These are phyloP conservation scores for Antonospora locustae DNA, from an alignment of 371 early-diverging fungal species.

Conservation along the genomic window DNA sequence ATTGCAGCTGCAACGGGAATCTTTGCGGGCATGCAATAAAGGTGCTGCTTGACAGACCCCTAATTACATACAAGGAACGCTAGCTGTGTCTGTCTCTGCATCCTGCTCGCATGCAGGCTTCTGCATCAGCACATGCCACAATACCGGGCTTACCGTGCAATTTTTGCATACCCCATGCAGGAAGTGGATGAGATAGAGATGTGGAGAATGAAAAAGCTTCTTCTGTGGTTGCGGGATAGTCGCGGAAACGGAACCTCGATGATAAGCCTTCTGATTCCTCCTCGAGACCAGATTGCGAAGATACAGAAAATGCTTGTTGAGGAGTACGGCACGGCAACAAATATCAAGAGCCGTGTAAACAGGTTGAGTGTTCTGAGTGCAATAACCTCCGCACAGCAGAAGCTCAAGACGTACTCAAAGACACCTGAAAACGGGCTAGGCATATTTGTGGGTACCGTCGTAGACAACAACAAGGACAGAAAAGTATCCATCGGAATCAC, in stretches of 20 bases:
- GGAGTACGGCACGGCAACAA: conserved; percentile 98
- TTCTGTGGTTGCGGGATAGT: conserved; percentile 79
- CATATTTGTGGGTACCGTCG: conserved; percentile 82
- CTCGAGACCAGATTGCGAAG: conserved; percentile 75
- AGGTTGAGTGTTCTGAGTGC: conserved; percentile 87
- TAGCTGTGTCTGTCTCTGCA: no score
- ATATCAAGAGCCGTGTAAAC: conserved; percentile 98
- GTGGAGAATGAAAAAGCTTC: conserved; percentile 87
- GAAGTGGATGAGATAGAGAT: no score
- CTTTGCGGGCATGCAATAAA: no score
- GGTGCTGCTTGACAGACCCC: no score
- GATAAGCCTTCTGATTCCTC: conserved; percentile 91
- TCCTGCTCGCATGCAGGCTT: no score
- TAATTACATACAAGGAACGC: no score
- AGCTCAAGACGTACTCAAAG: conserved; percentile 79
- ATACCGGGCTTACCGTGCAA: no score
- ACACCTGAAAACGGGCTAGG: conserved; percentile 75
- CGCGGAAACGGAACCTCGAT: conserved; percentile 97
- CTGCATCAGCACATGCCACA: no score
- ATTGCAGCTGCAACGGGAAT: no score
- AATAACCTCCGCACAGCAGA: conserved; percentile 91
- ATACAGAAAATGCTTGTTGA: conserved; percentile 83
- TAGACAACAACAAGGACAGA: conserved; percentile 90
- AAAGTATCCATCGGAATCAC: conserved; percentile 94
- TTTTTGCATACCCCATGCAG: no score